A percentile compares a stretch with the other conserved stretches of the same genome.
phyloP scores from a whole-genome alignment of 2,329 filamentous ascomycete species.

The Colletotrichum sp. region DNA sequence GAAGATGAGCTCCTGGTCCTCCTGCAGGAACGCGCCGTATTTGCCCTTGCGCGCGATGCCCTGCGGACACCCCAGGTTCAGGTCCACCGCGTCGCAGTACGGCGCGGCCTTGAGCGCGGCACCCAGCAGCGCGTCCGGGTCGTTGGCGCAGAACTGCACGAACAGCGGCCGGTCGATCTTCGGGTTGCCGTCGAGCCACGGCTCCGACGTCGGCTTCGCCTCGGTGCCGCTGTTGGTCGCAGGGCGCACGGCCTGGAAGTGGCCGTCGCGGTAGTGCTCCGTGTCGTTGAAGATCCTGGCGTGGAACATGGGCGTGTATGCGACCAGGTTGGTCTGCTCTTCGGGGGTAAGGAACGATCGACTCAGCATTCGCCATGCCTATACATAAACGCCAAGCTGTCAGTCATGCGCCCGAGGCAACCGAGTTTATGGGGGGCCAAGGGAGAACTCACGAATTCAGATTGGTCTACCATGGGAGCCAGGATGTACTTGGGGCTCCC shows the following conservation, averaged over 20 bases:
- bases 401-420: neutral
- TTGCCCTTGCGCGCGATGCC: conserved; percentile 90
- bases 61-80: conserved; percentile 96
- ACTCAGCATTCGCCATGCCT: conserved; percentile 98
- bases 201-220: conserved; percentile 27
- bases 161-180: conserved; percentile 85
- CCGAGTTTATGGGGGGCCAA: neutral
- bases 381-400: conserved; percentile 37
- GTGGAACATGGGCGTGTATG: conserved; percentile 97
- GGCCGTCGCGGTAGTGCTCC: conserved; percentile 74
- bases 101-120: conserved; percentile 82
- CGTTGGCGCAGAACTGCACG: conserved; percentile 95
- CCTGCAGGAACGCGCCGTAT: conserved; percentile 94
- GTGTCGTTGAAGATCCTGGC: conserved; percentile 85
- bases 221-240: conserved; percentile 23
- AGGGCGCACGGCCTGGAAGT: conserved; percentile 74
- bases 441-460: conserved; percentile 79
- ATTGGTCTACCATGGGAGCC: conserved; percentile 98
- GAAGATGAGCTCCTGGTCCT: conserved; percentile 85
- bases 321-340: conserved; percentile 71
- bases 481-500: conserved; percentile 90
- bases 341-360: conserved; percentile 83
- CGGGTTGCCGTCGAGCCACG: conserved; percentile 87
- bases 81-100: conserved; percentile 92
- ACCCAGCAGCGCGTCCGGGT: conserved; percentile 77